Evolutionary conservation across 371 early-diverging fungal species (phyloP), one percentile per base, ranked within the genome.

Genomic region (Entomophthora muscae): DNA sequence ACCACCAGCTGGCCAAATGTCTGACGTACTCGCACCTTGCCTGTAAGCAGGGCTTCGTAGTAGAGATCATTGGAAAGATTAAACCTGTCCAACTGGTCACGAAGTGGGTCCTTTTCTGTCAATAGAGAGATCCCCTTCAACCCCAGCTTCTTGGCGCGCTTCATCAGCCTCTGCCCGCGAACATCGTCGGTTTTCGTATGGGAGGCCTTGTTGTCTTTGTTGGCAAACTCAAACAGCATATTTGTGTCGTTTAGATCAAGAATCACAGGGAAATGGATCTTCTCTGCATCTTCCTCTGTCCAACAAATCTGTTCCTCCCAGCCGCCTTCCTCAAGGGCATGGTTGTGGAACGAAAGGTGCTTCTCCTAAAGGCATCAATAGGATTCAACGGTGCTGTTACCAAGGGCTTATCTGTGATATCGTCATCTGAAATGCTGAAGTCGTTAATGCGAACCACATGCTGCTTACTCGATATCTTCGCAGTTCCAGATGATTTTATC

Each of bases 61-160:
- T 81, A 86, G 28, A 86, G 83, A 76, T 99, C 99, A 72, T 95
- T 91, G 0, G 98, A 95, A 28, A 98, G 70, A 72, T 98, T 98
- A 74, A 92, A 96, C 32, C 85, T 82, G 68, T 92, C 93, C 42
- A 84, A 68, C 29, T 75, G 77, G 22, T 57, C 81, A 79, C 67
- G 53, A 5, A 24, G 27, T 1, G 24, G 29, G 10, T n/a, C 63
- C 74, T 73, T 56, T 76, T 73, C 1, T 76, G 74, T 62, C 77
- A 80, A 0, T 69, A 73, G 32, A 78, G 79, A 0, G 75, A 75
- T 13, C 74, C 69, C 64, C 52, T 59, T 67, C 64, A 57, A 64
- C 68, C 71, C 64, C 23, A 33, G 17, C 2, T 63, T 42, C 12
- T 55, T 30, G 7, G 53, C 3, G 30, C 12, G 21, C 53, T 53